Evolutionary conservation across 169 alveolate genomes (phyloP), one percentile per base, ranked within the genome.

Genomic region (Cryptosporidium xiaoi): DNA sequence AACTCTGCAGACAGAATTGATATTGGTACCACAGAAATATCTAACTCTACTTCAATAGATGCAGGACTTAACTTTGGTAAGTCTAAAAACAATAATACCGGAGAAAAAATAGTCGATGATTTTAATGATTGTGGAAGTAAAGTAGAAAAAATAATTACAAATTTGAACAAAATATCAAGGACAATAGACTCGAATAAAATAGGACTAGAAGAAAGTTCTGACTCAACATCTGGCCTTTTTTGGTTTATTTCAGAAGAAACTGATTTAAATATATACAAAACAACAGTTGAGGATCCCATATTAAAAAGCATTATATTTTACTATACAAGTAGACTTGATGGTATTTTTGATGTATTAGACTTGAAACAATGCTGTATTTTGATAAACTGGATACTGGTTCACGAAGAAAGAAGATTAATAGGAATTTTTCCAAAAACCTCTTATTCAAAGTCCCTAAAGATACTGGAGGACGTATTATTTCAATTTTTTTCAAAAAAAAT

Each of bases 261-360:
- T 3, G 87, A 77, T 40, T 56, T 40, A 8, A 62, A 58, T 44
- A 62, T 77, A 8, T 77, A 77, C 36, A 62, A 40, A 46, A 77
- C 29, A 27, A 62, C 87, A 12, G 15, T 77, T 44, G 87, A 77
- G 46, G 71, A 77, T 15, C 87, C 87, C 20, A 44, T 77, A 55
- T 2, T 77, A 50, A 77, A 66, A 15, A 66, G 64, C 12, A 77
- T 71, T 40, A 13, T 56, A 6, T 77, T 34, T 18, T 77, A 77
- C 24, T 77, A 77, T 60, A 44, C 27, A 8, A 62, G 50, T 18
- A 77, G 71, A 34, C 46, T 77, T 8, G 87, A 77, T 4, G 60
- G 51, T 0, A 29, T 77, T 12, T 77, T 62, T 60, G 64, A 66
- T 12, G 24, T 60, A 44, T 62, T 77, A 50, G 87, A 77, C 29